Base-by-base conservation (phyloP, 1,139 yeast genomes). In the Yamadazyma atmosphaerica region DNA sequence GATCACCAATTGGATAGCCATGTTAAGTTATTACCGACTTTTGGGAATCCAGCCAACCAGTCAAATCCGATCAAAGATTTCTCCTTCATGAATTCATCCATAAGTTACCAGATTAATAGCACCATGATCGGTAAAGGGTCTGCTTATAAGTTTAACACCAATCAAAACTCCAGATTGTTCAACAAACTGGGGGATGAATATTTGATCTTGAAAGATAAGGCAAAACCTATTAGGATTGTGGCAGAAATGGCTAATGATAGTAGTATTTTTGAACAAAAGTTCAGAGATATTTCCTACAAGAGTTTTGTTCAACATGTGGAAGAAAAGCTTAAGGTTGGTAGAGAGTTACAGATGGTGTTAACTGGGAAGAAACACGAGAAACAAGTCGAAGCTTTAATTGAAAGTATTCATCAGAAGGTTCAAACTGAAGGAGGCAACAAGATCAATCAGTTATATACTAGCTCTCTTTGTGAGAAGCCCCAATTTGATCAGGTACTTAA, bases 161-260 rank as follows among this genome's bases (percentile, higher is more conserved):
- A 53, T 31, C 38, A 45, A 11, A 51, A 56, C 33, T 60, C 66
- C 7, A 56, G 53, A 34, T 59, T 68, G 46, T 57, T 67, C 34
- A 68, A 68, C 46, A 52, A 63, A 28, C 48, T 46, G 18, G 74
- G 74, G 47, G 74, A 69, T 44, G 76, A 71, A 49, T 69, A 60
- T 47, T 62, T 68, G 23, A 68, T 71, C 36, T 55, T 69, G 35
- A 67, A 66, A 43, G 70, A 68, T 36, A 10, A 16, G 3, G 32
- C 31, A 11, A 11, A 16, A n/a, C 53, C 51, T 21, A 49, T 70
- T 9, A 57, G 73, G 33, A 58, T 71, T 9, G 46, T 65, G 4
- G 68, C 60, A 6, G 36, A 35, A 10, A 27, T 34, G n/a, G 11
- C 22, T 3, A 14, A n/a, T 8, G 11, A 25, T 1, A 27, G 16